Conservation (phyloP, 768 basidiomycete genomes). For the Mycena capillaripes region DNA sequence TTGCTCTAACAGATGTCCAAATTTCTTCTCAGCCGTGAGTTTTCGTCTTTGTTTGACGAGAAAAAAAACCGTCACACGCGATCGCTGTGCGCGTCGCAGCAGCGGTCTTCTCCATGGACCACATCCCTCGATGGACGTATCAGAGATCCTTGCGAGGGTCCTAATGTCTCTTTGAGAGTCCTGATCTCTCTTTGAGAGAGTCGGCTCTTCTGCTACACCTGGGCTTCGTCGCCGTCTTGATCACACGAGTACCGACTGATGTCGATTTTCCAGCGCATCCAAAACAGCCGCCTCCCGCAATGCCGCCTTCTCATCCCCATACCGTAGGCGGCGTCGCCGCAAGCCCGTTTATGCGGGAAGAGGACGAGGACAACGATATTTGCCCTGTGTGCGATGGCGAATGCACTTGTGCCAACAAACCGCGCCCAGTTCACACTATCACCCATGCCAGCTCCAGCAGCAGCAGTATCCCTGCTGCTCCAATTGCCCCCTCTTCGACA, state of each 20-base stretch:
- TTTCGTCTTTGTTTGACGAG: constrained; percentile 27
- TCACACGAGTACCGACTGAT: constrained; percentile 31
- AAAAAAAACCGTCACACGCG: constrained; percentile 35
- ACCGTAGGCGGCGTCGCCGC: constrained; percentile 65
- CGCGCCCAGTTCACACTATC: constrained; percentile 45
- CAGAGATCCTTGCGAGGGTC: neutral
- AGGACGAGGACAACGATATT: constrained; percentile 89
- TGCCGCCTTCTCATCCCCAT: constrained; percentile 80
- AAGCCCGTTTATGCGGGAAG: constrained; percentile 55
- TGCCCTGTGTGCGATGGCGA: constrained; percentile 93
- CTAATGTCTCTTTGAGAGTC: neutral
- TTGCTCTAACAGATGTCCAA: constrained; percentile 55
- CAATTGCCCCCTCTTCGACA: constrained; percentile 53
- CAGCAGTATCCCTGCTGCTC: constrained; percentile 48
- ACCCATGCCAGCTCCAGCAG: constrained; percentile 55
- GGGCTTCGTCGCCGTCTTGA: constrained; percentile 8
- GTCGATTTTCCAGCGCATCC: constrained; percentile 46
- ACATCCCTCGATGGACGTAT: constrained; percentile 2
- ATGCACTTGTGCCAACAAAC: constrained; percentile 80
- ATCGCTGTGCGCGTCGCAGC: constrained; percentile 1
- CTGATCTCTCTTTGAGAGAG: no score
- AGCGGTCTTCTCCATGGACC: constrained; percentile 7
- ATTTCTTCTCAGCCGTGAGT: constrained; percentile 55
- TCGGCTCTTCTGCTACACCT: no score
- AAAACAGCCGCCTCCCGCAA: constrained; percentile 68